Percentiles rank a stretch among this genome's conserved stretches.
phyloP scores from a whole-genome alignment of 805 yeast species.

The Kodamaea hsintzibuensis region DNA sequence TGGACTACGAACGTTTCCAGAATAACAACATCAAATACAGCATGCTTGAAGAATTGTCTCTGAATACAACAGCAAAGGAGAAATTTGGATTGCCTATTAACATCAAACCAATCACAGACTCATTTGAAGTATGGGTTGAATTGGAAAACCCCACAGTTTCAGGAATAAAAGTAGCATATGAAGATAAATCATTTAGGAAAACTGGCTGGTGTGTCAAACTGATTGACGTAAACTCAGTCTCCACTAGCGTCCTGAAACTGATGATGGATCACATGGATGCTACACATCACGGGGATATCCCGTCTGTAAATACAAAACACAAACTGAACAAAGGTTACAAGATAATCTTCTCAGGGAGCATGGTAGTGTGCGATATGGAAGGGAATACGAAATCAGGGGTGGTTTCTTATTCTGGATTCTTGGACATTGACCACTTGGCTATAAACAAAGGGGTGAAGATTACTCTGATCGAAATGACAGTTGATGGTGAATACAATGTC shows the following conservation, averaged over 20 bases:
- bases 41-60: constrained; percentile 27
- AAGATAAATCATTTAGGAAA: constrained; percentile 4
- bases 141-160: constrained; percentile 29
- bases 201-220: constrained; percentile 31
- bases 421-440: constrained; percentile 33
- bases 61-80: constrained; percentile 22
- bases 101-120: constrained; percentile 11
- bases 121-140: constrained; percentile 33
- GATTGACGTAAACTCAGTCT: constrained; percentile 19
- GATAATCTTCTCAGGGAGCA: constrained; percentile 26
- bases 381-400: background rate
- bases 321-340: constrained; percentile 19
- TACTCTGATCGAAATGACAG: background rate
- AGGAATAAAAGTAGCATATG: constrained; percentile 24
- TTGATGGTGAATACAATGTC: background rate
- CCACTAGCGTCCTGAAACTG: constrained; percentile 21
- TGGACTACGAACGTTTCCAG: constrained; percentile 16
- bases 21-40: constrained; percentile 26
- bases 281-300: background rate
- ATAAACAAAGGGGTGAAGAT: constrained; percentile 35
- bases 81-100: constrained; percentile 31
- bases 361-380: constrained; percentile 17
- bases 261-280: constrained; percentile 26
- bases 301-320: constrained; percentile 3
- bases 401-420: constrained; percentile 23